Percentiles rank a stretch among this genome's conserved stretches.
phyloP scores from a whole-genome alignment of 176 grass and related monocot genomes.

The Echinochloa phyllopogon region DNA sequence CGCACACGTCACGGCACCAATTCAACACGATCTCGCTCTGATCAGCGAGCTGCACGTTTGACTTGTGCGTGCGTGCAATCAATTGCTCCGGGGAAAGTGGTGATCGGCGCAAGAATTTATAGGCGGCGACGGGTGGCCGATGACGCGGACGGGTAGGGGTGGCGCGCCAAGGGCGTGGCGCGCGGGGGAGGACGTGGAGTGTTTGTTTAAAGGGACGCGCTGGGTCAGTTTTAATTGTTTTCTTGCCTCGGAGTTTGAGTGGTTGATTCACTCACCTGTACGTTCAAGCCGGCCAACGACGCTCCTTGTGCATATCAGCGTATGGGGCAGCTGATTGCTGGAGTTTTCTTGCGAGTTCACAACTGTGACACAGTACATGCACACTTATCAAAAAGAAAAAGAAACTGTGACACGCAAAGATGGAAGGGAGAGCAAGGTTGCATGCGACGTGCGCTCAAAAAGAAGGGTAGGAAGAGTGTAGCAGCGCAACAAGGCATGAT shows the following conservation, averaged over 20 bases:
- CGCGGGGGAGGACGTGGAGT: constrained; percentile 1
- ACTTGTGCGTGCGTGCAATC: constrained; percentile 15
- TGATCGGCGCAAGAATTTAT: constrained; percentile 43
- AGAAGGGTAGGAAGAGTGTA: constrained; percentile 36
- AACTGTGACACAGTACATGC: background rate
- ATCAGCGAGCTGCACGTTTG: background rate
- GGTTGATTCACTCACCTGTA: background rate
- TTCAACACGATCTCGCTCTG: background rate
- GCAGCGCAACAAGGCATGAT: constrained; percentile 14
- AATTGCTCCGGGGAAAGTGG: constrained; percentile 24
- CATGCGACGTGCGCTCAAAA: constrained; percentile 35
- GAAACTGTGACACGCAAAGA: too few species aligned
- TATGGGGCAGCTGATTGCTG: background rate
- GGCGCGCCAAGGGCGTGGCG: constrained; percentile 45
- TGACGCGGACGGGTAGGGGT: constrained; percentile 32
- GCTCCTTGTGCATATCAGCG: background rate
- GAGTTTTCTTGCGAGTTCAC: background rate
- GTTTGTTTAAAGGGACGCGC: constrained; percentile 27
- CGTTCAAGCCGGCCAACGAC: background rate
- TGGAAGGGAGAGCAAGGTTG: background rate
- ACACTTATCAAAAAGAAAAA: too few species aligned
- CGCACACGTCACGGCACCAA: background rate
- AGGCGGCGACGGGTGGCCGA: constrained; percentile 20
- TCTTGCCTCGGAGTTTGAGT: background rate
- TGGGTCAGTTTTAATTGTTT: background rate